phyloP scores from a whole-genome alignment of 1,284 basidiomycete species.

The Ganoderma resinaceum region DNA sequence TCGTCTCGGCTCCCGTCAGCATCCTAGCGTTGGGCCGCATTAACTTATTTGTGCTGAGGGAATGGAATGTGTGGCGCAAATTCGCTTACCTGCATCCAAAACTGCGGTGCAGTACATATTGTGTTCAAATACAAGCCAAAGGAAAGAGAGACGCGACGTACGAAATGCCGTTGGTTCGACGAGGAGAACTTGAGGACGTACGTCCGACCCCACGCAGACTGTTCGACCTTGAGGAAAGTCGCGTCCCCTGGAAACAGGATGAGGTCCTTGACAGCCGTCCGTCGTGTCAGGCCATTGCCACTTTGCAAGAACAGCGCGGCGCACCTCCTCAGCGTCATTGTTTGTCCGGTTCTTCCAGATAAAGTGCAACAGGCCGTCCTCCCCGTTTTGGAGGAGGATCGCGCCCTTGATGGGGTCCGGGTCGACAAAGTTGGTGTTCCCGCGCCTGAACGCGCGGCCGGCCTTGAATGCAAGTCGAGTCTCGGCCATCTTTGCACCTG shows the following conservation, averaged over 20 bases:
- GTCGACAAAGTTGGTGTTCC: conserved; percentile 71
- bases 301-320: conserved; percentile 30
- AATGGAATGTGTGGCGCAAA: background rate
- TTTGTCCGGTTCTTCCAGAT: conserved; percentile 77
- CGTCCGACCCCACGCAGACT: conserved; percentile 66
- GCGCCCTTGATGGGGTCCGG: conserved; percentile 74
- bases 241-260: conserved; percentile 84
- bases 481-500: conserved; percentile 28
- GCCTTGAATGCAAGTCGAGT: conserved; percentile 81
- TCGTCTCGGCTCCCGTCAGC: conserved; percentile 70
- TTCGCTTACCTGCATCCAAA: conserved; percentile 78
- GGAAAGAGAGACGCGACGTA: conserved; percentile 47
- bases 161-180: conserved; percentile 82
- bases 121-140: conserved; percentile 18
- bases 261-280: conserved; percentile 57
- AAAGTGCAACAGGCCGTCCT: conserved; percentile 80
- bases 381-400: conserved; percentile 67
- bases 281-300: background rate
- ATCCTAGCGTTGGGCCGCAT: conserved; percentile 52
- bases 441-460: conserved; percentile 73
- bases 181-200: conserved; percentile 85
- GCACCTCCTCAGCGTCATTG: conserved; percentile 65
- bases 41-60: background rate
- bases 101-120: conserved; percentile 48
- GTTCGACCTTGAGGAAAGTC: conserved; percentile 70